Base-by-base conservation (phyloP, 2,329 filamentous ascomycete species). In the Zymoseptoria ardabiliae region DNA sequence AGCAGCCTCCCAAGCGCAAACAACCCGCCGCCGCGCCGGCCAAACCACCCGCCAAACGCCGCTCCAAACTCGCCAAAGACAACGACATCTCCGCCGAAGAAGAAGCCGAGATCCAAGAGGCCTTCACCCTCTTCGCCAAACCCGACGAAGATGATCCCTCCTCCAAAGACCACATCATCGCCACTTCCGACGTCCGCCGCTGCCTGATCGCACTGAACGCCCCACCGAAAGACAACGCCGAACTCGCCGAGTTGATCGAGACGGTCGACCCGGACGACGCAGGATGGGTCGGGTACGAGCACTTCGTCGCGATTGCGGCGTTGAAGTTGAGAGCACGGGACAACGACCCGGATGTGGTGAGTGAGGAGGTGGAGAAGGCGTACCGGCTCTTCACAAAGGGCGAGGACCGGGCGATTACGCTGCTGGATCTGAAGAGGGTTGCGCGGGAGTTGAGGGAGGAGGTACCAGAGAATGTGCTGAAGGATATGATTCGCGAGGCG, bases 401-500 rank as follows among this genome's bases (percentile, higher is more conserved):
- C 66, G 77, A 71, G 54, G 72, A 78, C 20, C 79, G 82, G 2
- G 84, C 83, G n/a, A 96, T 99, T 65, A 94, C 89, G 1, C 70
- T 97, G 25, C 82, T 82, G 17, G 88, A 96, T 75, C 76, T 99
- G 71, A 84, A 85, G 70, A 81, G 88, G 69, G 87, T 97, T 57
- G 91, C 92, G 50, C 85, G 84, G 66, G 84, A 90, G 68, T 76
- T 99, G 68, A 90, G 91, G 75, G 91, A 96, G 75, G 90, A 86
- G 55, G 86, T 96, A 22, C 84, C 85, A 60, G 94, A 97, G 69
- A 87, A 90, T 54, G 76, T 96, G 70, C 77, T 99, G 70, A 85
- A 84, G 76, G 91, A 97, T 77, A 99, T 99, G 94, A 88, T 99
- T 59, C 78, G 91, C 54, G 93, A 97, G 79, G 94, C 93, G 54